phyloP scores from a whole-genome alignment of 2,329 filamentous ascomycete species.

The Lasiodiplodia hormozganensis region DNA sequence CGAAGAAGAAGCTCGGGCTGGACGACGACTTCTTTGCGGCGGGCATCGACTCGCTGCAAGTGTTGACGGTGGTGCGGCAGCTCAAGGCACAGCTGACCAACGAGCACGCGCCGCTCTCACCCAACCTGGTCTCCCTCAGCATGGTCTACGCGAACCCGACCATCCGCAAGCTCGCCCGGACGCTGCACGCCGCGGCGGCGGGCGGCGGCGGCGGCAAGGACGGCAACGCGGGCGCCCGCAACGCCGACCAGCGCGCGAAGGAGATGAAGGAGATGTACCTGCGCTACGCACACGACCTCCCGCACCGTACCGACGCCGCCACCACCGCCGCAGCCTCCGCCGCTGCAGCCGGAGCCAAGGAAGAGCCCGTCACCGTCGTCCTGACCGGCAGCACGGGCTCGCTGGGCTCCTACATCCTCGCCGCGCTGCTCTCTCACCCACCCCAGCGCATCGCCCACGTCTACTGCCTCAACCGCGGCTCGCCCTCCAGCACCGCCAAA shows the following conservation, averaged over 20 bases:
- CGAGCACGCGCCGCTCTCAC: neutral
- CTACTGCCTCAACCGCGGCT: neutral
- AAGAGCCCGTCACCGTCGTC: neutral
- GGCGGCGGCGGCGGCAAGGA: neutral
- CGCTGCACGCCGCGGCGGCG: neutral
- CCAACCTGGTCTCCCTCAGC: neutral
- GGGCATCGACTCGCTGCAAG: conserved; percentile 66
- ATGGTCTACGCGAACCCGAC: neutral
- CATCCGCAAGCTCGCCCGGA: neutral
- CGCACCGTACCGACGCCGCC: neutral
- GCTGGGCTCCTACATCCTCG: neutral
- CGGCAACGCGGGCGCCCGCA: neutral
- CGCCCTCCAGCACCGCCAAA: neutral
- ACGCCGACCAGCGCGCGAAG: conserved; percentile 48
- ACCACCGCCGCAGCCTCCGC: too few species aligned
- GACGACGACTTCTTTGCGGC: conserved; percentile 63
- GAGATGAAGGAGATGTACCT: conserved; percentile 58
- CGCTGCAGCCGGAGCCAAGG: too few species aligned
- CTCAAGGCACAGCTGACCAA: neutral
- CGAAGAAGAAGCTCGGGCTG: neutral
- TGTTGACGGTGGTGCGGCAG: conserved; percentile 54
- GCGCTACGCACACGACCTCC: neutral
- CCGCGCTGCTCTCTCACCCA: neutral
- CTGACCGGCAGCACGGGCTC: neutral
- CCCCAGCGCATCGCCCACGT: neutral